Evolutionary conservation across 192 early-diverging fungal species (phyloP).

Genomic region (Rhizophagus prolifer): DNA sequence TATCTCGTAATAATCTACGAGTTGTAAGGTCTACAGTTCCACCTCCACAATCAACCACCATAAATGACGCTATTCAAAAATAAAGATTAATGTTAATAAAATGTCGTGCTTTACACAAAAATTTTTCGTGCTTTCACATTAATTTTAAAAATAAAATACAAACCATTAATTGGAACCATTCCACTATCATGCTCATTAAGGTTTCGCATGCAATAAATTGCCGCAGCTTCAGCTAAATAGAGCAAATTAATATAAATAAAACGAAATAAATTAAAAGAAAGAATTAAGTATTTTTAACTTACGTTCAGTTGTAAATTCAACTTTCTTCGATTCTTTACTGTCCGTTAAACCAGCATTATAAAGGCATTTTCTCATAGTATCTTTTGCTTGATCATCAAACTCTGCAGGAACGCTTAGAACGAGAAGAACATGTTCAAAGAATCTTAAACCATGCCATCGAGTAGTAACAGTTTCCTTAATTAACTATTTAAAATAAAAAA

Average conservation of each 20-base stretch:
- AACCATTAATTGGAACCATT: neutral
- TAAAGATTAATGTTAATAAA: neutral
- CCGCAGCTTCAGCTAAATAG: constrained; percentile 5
- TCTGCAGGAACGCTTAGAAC: constrained; percentile 54
- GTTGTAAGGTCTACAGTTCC: constrained; percentile 41
- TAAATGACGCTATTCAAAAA: constrained; percentile 22
- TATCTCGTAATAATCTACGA: neutral
- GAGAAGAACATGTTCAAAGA: neutral
- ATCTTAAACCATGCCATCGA: neutral
- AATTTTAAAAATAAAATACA: neutral
- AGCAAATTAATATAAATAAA: neutral
- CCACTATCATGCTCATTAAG: neutral
- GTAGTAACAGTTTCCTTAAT: constrained; percentile 7
- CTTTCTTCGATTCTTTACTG: neutral
- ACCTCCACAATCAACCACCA: constrained; percentile 45
- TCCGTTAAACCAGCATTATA: constrained; percentile 47
- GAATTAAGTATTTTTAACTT: too few relatives aligned
- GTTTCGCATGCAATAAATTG: neutral
- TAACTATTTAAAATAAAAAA: constrained; percentile 2
- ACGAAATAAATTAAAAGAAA: neutral
- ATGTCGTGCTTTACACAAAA: neutral
- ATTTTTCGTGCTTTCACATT: too few relatives aligned
- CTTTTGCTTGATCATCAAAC: constrained; percentile 53
- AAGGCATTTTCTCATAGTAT: constrained; percentile 52
- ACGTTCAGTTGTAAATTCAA: constrained; percentile 1